Conservation (phyloP, 2,329 filamentous ascomycete genomes). For the Ambrosiella cleistominuta region DNA sequence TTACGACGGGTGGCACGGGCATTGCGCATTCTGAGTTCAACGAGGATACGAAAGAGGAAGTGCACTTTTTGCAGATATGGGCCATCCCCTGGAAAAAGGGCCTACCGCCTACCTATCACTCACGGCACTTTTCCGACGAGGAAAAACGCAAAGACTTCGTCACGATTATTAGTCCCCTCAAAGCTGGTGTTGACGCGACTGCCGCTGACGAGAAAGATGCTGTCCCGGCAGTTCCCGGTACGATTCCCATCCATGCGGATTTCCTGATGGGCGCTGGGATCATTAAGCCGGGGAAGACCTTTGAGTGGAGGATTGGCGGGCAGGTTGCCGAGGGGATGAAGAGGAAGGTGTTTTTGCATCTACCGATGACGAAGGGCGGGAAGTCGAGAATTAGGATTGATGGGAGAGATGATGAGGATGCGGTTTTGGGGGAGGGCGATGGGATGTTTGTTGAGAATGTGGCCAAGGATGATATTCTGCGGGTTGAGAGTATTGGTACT, state of each 20-base stretch:
- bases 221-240: constrained; percentile 41
- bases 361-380: constrained; percentile 63
- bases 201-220: constrained; percentile 45
- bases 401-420: constrained; percentile 42
- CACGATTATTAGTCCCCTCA: constrained; percentile 57
- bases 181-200: constrained; percentile 45
- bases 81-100: constrained; percentile 59
- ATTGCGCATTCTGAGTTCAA: constrained; percentile 73
- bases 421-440: constrained; percentile 55
- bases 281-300: constrained; percentile 44
- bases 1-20: constrained; percentile 70
- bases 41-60: constrained; percentile 50
- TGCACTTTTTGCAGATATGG: constrained; percentile 85
- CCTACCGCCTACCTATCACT: constrained; percentile 60
- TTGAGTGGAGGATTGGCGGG: constrained; percentile 56
- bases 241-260: constrained; percentile 72
- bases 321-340: constrained; percentile 32
- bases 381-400: constrained; percentile 54
- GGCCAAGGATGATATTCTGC: constrained; percentile 44
- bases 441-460: constrained; percentile 57
- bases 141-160: constrained; percentile 55
- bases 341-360: constrained; percentile 62
- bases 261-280: constrained; percentile 68
- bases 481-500: constrained; percentile 49
- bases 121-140: constrained; percentile 52